Conservation (phyloP, 805 yeast genomes). For the Metschnikowia corniflorae region DNA sequence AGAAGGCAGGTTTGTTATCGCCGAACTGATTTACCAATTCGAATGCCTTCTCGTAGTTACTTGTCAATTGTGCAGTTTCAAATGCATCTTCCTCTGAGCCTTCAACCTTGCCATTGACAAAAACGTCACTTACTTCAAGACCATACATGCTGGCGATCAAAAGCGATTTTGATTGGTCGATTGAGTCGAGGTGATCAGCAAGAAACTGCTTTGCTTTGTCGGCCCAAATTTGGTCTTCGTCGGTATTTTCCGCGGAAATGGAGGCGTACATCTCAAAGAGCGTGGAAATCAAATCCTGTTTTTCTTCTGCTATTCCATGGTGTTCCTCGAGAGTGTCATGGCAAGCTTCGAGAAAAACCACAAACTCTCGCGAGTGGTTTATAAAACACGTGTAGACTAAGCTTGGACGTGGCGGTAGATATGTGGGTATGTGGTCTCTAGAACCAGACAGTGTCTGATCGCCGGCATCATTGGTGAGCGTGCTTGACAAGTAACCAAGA, state of each 20-base stretch:
- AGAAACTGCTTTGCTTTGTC: conserved; percentile 57
- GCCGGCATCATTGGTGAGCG: conserved; percentile 2
- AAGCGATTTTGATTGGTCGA: conserved; percentile 55
- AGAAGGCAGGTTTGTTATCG: conserved; percentile 58
- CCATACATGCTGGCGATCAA: conserved; percentile 56
- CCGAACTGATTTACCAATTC: conserved; percentile 59
- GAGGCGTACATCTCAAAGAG: conserved; percentile 77
- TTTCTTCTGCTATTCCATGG: conserved; percentile 68
- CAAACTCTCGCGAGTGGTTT: conserved; percentile 84
- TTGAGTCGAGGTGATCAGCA: conserved; percentile 41
- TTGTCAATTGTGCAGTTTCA: conserved; percentile 57
- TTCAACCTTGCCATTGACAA: conserved; percentile 37
- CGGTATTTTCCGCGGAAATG: conserved; percentile 39
- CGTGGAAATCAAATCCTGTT: conserved; percentile 69
- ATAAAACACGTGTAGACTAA: conserved; percentile 83
- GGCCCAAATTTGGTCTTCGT: conserved; percentile 53
- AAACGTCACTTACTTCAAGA: conserved; percentile 41
- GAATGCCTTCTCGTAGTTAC: conserved; percentile 55
- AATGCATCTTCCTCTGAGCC: conserved; percentile 55
- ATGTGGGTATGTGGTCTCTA: conserved; percentile 70
- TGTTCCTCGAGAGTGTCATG: conserved; percentile 70
- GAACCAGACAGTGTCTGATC: too few relatives aligned
- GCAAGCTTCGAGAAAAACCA: conserved; percentile 89
- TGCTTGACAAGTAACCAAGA: conserved; percentile 15
- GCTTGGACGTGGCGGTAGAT: conserved; percentile 88